These are phyloP conservation scores for Tuber magnatum DNA, from an alignment of 495 filamentous ascomycete genomes.

Conservation along the genomic window DNA sequence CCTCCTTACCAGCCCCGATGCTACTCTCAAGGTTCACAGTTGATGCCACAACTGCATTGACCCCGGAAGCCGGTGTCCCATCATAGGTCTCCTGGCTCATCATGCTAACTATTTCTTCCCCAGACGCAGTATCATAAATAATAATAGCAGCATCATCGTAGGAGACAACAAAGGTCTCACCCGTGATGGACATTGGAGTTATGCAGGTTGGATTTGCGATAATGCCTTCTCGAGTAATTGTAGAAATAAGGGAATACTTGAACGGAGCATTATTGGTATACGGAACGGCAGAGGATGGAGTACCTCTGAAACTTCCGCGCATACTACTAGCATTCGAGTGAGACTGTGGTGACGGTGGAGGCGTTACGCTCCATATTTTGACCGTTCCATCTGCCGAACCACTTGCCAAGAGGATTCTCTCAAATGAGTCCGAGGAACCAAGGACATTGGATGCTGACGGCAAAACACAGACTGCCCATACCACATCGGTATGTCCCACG, in stretches of 20 bases:
- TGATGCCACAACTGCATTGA: slow-evolving; percentile 87
- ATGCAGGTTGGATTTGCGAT: slow-evolving; percentile 82
- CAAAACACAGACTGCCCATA: slow-evolving; percentile 91
- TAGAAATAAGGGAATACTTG: slow-evolving; percentile 65
- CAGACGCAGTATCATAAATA: slow-evolving; percentile 82
- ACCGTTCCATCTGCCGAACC: slow-evolving; percentile 87
- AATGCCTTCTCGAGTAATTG: slow-evolving; percentile 63
- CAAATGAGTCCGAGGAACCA: slow-evolving; percentile 54
- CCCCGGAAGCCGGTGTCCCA: slow-evolving; percentile 69
- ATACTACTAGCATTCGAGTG: slow-evolving; percentile 54
- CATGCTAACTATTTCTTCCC: slow-evolving; percentile 88
- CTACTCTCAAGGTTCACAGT: slow-evolving; percentile 60
- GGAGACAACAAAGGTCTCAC: slow-evolving; percentile 87
- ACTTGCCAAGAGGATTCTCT: slow-evolving; percentile 82
- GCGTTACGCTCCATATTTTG: slow-evolving; percentile 87
- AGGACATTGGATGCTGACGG: slow-evolving; percentile 72
- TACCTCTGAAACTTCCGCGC: slow-evolving; percentile 70
- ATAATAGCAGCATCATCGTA: slow-evolving; percentile 84
- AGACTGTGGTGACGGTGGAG: slow-evolving; percentile 76
- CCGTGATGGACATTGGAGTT: slow-evolving; percentile 71
- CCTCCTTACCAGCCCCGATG: slow-evolving; percentile 54
- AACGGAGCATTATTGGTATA: slow-evolving; percentile 49
- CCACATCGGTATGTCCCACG: slow-evolving; percentile 87
- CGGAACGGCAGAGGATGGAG: slow-evolving; percentile 46
- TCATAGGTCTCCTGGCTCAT: slow-evolving; percentile 88